These are phyloP conservation scores for Hyaloscypha finlandica DNA, from an alignment of 495 filamentous ascomycete species.

Conservation along the genomic window DNA sequence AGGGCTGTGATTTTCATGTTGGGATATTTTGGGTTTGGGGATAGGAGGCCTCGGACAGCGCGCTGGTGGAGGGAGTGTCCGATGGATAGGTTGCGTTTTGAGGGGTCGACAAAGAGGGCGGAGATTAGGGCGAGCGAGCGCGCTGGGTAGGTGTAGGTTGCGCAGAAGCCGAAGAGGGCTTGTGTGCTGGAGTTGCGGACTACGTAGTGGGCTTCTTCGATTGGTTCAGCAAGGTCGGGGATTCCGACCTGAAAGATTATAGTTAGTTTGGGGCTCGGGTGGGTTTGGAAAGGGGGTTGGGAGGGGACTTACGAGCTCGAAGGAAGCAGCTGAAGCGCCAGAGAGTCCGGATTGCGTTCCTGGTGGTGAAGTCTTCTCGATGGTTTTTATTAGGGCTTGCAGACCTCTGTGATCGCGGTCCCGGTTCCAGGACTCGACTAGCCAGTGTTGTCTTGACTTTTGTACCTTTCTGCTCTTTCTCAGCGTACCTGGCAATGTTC, in stretches of 20 bases:
- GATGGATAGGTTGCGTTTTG: slow-evolving; percentile 80
- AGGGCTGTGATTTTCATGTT: slow-evolving; percentile 58
- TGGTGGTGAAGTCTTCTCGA: slow-evolving; percentile 59
- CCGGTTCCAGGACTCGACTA: slow-evolving; percentile 81
- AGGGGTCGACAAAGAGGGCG: slow-evolving; percentile 79
- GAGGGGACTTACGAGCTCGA: slow-evolving; percentile 62
- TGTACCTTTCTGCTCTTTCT: slow-evolving; percentile 79
- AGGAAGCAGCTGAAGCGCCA: slow-evolving; percentile 71
- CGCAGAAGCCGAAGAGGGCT: slow-evolving; percentile 84
- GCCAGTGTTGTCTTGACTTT: slow-evolving; percentile 84
- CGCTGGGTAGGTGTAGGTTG: slow-evolving; percentile 75
- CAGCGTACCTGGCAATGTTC: slow-evolving; percentile 76
- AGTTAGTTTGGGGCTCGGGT: slow-evolving; percentile 4
- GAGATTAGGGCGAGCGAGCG: slow-evolving; percentile 75
- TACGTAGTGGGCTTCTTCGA: slow-evolving; percentile 83
- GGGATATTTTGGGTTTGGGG: slow-evolving; percentile 38
- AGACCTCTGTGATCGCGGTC: slow-evolving; percentile 72
- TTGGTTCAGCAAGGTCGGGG: slow-evolving; percentile 32
- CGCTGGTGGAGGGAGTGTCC: slow-evolving; percentile 82
- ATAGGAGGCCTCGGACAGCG: slow-evolving; percentile 70
- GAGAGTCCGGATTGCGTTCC: slow-evolving; percentile 60
- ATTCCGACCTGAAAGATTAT: neutral
- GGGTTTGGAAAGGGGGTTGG: slow-evolving; percentile 18
- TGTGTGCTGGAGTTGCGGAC: slow-evolving; percentile 89
- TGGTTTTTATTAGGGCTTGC: slow-evolving; percentile 63